Evolutionary conservation across 805 yeast species (phyloP), one percentile per base, ranked within the genome.

Genomic region (Yamadazyma endophytica): DNA sequence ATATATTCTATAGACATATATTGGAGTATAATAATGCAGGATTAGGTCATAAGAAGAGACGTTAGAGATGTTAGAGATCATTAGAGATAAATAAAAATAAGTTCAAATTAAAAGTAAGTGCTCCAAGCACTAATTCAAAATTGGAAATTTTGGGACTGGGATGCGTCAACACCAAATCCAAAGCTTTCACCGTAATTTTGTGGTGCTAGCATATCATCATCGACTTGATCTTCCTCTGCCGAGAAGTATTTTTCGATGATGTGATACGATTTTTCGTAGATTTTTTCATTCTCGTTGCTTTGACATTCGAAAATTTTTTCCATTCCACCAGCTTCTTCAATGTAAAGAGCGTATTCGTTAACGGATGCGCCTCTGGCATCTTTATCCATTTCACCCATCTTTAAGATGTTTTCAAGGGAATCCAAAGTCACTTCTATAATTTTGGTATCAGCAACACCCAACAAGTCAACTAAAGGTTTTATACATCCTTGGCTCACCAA

Each of bases 321-420:
- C 79, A 88, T 82, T 42, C 98, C 98, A 50, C 97, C 97, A 26
- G 97, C 97, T 59, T 90, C 97, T 67, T 92, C 98, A 54, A 92
- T 84, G 64, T 64, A 87, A 41, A 88, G 73, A 17, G 97, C 96
- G 55, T 89, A 82, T 58, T 84, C 86, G 63, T 92, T 92, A 50
- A 79, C 72, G 29, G 71, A 60, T 12, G 79, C 57, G 35, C 82
- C 84, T 37, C 75, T 70, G 33, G 79, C 70, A 52, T 88, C 96
- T 61, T 79, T 85, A 53, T 88, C 96, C 61, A 80, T 64, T 58
- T 92, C 97, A 47, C 98, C 98, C 68, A 88, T 85, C 64, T 85
- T 85, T 50, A 92, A 70, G 44, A 92, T 88, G 58, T 92, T 90
- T 56, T 87, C 96, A 51, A 92, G 72, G 3, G 96, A 96, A 61